These are phyloP conservation scores for Bruguiera parviflora DNA, from an alignment of 345 rosid genomes.

Conservation along the genomic window DNA sequence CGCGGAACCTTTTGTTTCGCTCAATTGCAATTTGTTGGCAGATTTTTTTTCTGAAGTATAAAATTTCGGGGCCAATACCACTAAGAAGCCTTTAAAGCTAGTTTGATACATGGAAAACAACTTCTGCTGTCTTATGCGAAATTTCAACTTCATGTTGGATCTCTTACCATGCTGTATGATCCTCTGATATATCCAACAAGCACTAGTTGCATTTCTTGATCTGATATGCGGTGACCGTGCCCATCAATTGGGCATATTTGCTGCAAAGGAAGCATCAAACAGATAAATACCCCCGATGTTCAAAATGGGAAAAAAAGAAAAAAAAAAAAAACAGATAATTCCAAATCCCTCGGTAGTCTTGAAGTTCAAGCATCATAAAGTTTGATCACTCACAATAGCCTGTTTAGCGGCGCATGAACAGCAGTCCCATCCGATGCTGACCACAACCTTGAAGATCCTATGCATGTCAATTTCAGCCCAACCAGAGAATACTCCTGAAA, in stretches of 20 bases:
- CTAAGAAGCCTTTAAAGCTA: background rate
- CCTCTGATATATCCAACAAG: constrained; percentile 39
- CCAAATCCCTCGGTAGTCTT: background rate
- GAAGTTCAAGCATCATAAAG: background rate
- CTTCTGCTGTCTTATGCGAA: background rate
- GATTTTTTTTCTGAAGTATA: background rate
- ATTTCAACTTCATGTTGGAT: background rate
- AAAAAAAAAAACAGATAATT: background rate
- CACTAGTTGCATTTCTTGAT: constrained; percentile 24
- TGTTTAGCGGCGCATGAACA: background rate
- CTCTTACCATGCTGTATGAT: constrained; percentile 23
- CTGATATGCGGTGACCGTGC: background rate
- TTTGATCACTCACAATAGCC: constrained; percentile 22
- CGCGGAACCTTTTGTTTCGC: background rate
- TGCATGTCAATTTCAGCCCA: constrained; percentile 26
- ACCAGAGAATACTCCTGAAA: constrained; percentile 35
- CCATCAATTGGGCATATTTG: constrained; percentile 23
- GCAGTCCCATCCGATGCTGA: constrained; percentile 20
- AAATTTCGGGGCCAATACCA: no score
- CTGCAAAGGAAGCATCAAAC: constrained; percentile 15
- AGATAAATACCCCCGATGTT: background rate
- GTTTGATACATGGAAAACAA: background rate
- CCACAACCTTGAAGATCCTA: constrained; percentile 26
- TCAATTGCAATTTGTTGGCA: background rate
- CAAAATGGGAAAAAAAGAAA: no score